Evolutionary conservation across 345 rosid species (phyloP), one percentile per base, ranked within the genome.

Genomic region (Camelina neglecta): DNA sequence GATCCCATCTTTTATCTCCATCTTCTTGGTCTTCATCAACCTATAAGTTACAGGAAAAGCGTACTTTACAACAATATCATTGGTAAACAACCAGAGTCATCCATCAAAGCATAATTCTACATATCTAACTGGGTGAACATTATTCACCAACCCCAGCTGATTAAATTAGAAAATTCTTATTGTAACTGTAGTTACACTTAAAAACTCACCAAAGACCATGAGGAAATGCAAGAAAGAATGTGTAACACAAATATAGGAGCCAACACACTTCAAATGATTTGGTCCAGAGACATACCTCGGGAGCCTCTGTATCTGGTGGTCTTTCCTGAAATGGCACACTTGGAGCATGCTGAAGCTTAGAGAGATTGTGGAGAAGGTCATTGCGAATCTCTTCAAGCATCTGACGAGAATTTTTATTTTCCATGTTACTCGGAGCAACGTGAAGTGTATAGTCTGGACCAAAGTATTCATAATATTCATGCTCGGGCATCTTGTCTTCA

Each of bases 341-440:
- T 57, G 99, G 97, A 64, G 99, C 97, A 89, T 95, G 99, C 84
- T 84, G 93, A 78, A 95, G 93, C 82, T 70, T 95, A 53, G 97
- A 87, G 76, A 95, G 96, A 83, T 95, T 75, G 5, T 90, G 96
- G 31, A 95, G 97, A 74, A 95, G 92, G 81, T 88, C 89, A 24
- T 75, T 79, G 49, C 87, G 86, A 83, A 92, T 95, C 7, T 90
- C 96, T 51, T 95, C 97, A 29, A 95, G 90, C 71, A 85, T 67
- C 60, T 80, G 92, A 18, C 83, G 89, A 2, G 96, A 83, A 47
- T 85, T 85, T 71, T 81, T 81, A 67, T 83, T 85, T 63, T 80
- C 83, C 88, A 85, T 84, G 69, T 75, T 84, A 70, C 81, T 82
- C 9, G 87, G 85, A 44, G 84, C 83, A 78, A 78, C 85, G 48